Evolutionary conservation across 1,284 basidiomycete genomes (phyloP).

Genomic region (Cerrena zonata): DNA sequence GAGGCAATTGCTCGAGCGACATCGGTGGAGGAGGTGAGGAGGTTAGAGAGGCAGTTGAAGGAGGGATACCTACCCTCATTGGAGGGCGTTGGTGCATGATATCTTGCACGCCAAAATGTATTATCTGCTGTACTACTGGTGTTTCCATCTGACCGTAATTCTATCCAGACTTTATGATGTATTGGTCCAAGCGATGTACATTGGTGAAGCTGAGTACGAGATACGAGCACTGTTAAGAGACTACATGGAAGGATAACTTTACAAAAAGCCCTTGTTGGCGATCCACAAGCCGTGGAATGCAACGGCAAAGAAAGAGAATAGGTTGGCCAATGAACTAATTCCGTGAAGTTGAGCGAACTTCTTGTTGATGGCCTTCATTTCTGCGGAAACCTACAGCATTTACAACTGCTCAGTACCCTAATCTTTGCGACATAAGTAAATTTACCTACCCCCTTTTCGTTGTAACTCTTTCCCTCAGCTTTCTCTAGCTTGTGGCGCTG

Average conservation of each 20-base stretch:
- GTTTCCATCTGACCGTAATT: constrained; percentile 14
- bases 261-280: constrained; percentile 43
- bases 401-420: not conserved
- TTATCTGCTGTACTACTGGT: constrained; percentile 23
- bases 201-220: not conserved
- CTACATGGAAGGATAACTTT: no score
- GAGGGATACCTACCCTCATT: constrained; percentile 80
- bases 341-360: constrained; percentile 65
- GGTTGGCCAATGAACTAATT: constrained; percentile 61
- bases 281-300: constrained; percentile 72
- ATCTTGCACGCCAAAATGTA: constrained; percentile 22
- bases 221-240: not conserved
- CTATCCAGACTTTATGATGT: not conserved
- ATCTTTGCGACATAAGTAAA: constrained; percentile 2
- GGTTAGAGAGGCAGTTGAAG: constrained; percentile 80
- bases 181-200: constrained; percentile 5
- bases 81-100: constrained; percentile 66
- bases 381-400: constrained; percentile 54
- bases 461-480: constrained; percentile 64
- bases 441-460: constrained; percentile 52
- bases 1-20: constrained; percentile 86
- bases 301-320: constrained; percentile 55
- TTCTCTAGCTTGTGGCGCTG: constrained; percentile 69
- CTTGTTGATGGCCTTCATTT: constrained; percentile 65
- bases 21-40: constrained; percentile 85